A percentile compares a stretch with the other conserved stretches of the same genome.
Conservation (phyloP, 2,329 filamentous ascomycete species). For the Curvularia verruculosa region DNA sequence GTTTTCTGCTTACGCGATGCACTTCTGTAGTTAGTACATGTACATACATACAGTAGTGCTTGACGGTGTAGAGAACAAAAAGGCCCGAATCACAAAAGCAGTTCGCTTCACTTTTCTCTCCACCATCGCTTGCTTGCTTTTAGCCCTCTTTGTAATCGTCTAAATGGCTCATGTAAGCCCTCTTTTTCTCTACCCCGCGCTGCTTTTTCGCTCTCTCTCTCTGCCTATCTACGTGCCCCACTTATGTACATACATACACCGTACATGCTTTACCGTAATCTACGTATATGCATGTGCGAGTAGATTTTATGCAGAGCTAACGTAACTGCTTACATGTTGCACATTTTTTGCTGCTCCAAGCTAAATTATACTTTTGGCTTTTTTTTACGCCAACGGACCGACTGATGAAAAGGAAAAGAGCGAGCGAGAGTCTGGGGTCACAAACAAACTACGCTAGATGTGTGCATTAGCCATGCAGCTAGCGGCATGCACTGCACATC, state of each 20-base stretch:
- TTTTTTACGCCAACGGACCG: background rate
- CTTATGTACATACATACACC: too few species aligned
- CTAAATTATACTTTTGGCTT: background rate
- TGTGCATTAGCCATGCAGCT: too few species aligned
- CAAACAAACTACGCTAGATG: too few species aligned
- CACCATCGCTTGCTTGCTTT: too few species aligned
- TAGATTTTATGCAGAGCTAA: background rate
- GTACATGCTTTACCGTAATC: background rate
- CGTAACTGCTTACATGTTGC: background rate
- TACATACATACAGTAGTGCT: background rate
- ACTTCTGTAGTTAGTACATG: too few species aligned
- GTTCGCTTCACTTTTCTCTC: background rate
- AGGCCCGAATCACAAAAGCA: background rate
- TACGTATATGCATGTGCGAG: background rate
- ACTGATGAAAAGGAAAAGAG: background rate
- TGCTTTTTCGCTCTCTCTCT: too few species aligned
- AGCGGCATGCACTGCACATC: too few species aligned
- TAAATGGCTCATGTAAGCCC: too few species aligned
- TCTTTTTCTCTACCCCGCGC: too few species aligned
- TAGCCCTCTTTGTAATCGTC: too few species aligned
- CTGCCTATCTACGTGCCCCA: background rate
- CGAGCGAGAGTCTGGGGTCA: too few species aligned
- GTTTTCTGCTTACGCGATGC: too few species aligned
- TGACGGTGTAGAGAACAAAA: background rate
- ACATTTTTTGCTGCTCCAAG: background rate